phyloP scores from a whole-genome alignment of 768 basidiomycete genomes.

The Mycena rosella region DNA sequence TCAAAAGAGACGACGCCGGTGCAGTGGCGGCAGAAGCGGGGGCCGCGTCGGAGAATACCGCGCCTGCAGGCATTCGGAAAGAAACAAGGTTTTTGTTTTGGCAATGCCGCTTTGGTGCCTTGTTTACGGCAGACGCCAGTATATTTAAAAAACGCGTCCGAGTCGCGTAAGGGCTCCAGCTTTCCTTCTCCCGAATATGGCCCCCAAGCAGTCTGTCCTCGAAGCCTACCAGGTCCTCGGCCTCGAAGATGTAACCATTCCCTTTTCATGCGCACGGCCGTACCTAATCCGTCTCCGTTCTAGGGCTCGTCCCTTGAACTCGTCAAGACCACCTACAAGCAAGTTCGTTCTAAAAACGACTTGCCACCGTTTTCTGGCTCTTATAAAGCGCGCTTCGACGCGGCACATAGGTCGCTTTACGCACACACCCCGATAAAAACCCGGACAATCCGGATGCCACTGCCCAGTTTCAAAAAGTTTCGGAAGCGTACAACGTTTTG shows the following conservation, averaged over 20 bases:
- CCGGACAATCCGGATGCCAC: conserved; percentile 74
- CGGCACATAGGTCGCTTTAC: conserved; percentile 65
- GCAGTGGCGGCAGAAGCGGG: conserved; percentile 25
- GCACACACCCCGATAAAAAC: conserved; percentile 85
- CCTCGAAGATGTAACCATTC: conserved; percentile 62
- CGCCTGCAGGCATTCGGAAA: conserved; percentile 33
- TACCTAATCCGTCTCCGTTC: conserved; percentile 43
- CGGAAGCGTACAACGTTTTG: conserved; percentile 76
- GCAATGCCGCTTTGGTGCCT: not conserved
- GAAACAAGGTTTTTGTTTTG: not conserved
- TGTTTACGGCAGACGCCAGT: not conserved
- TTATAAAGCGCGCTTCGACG: conserved; percentile 22
- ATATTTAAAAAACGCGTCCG: conserved; percentile 6
- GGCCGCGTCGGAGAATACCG: conserved; percentile 33
- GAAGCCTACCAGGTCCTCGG: conserved; percentile 62
- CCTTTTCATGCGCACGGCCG: conserved; percentile 3
- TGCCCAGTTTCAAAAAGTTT: conserved; percentile 74
- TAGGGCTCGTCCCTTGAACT: conserved; percentile 73
- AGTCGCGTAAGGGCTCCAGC: not conserved
- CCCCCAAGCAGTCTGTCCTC: conserved; percentile 12
- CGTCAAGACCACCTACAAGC: conserved; percentile 79
- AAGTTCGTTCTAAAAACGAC: conserved; percentile 54
- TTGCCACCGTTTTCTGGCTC: conserved; percentile 10
- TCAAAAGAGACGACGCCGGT: conserved; percentile 49
- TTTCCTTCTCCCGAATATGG: conserved; percentile 8